These are phyloP conservation scores for Pleurotus eryngii DNA, from an alignment of 768 basidiomycete species.

Conservation along the genomic window DNA sequence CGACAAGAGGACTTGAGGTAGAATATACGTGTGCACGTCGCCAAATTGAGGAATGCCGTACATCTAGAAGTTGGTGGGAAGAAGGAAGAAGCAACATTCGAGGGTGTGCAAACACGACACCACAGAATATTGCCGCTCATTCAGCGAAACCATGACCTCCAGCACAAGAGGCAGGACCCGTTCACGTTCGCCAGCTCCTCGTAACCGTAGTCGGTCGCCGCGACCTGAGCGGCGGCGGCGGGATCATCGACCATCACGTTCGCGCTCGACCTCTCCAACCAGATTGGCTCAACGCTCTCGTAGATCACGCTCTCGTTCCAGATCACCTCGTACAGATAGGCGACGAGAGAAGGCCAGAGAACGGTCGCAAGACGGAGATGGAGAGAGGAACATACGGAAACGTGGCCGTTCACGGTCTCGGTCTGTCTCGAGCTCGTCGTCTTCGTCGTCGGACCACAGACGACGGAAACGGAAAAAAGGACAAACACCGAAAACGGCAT, in stretches of 20 bases:
- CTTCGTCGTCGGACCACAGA: slow-evolving; percentile 34
- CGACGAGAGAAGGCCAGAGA: slow-evolving; percentile 32
- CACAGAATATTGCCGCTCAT: neutral
- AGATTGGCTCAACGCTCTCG: neutral
- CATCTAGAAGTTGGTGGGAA: too few relatives aligned
- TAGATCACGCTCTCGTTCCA: slow-evolving; percentile 8
- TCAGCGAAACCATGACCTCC: neutral
- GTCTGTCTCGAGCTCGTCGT: slow-evolving; percentile 41
- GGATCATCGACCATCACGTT: neutral
- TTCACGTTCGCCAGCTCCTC: neutral
- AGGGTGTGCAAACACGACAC: neutral
- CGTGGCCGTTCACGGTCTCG: slow-evolving; percentile 30
- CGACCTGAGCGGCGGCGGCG: neutral
- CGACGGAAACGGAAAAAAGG: slow-evolving; percentile 42
- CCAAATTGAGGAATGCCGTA: too few relatives aligned
- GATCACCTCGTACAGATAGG: slow-evolving; percentile 18
- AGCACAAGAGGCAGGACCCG: neutral
- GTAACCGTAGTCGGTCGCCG: neutral
- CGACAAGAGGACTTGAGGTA: too few relatives aligned
- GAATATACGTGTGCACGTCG: too few relatives aligned
- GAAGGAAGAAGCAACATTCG: neutral
- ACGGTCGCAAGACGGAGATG: slow-evolving; percentile 28
- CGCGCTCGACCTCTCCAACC: neutral
- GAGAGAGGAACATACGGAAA: slow-evolving; percentile 25
- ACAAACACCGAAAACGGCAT: slow-evolving; percentile 42